phyloP scores from a whole-genome alignment of 805 yeast genomes.

The Pichia kluyveri region DNA sequence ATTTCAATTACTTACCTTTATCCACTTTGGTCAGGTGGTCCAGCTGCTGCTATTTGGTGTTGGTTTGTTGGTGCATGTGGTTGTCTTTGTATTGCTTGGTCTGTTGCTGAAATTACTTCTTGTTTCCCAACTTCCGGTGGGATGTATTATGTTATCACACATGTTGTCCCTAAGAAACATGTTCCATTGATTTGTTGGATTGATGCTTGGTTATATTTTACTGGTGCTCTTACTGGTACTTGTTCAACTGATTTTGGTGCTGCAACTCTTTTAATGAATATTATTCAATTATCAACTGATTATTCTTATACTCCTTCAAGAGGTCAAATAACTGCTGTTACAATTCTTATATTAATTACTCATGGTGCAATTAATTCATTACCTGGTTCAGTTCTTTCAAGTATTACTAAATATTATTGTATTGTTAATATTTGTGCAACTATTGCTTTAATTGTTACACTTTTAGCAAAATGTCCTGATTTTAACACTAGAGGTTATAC shows the following conservation, averaged over 20 bases:
- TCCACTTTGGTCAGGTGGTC: slow-evolving; percentile 46
- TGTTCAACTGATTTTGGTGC: slow-evolving; percentile 47
- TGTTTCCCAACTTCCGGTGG: slow-evolving; percentile 49
- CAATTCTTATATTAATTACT: slow-evolving; percentile 39
- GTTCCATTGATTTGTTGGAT: slow-evolving; percentile 47
- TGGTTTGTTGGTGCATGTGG: slow-evolving; percentile 50
- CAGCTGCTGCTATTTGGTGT: slow-evolving; percentile 57
- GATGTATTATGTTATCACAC: slow-evolving; percentile 37
- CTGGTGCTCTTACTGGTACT: slow-evolving; percentile 41
- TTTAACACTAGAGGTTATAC: slow-evolving; percentile 37
- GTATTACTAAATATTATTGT: slow-evolving; percentile 43
- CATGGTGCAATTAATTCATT: slow-evolving; percentile 44
- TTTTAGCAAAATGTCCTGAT: slow-evolving; percentile 44
- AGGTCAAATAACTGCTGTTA: slow-evolving; percentile 40
- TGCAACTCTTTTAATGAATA: slow-evolving; percentile 37
- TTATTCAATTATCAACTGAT: slow-evolving; percentile 31
- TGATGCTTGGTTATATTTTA: slow-evolving; percentile 43
- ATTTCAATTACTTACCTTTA: slow-evolving; percentile 44
- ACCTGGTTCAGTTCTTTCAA: slow-evolving; percentile 40
- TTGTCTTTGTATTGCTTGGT: slow-evolving; percentile 43
- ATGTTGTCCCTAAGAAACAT: slow-evolving; percentile 38
- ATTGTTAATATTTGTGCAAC: slow-evolving; percentile 40
- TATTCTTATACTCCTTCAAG: slow-evolving; percentile 32
- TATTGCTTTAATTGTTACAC: slow-evolving; percentile 41
- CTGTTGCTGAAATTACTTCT: slow-evolving; percentile 41